Percentiles rank a stretch among this genome's conserved stretches.
Evolutionary conservation across 768 basidiomycete genomes (phyloP).

Genomic region (Royoungia palumana): DNA sequence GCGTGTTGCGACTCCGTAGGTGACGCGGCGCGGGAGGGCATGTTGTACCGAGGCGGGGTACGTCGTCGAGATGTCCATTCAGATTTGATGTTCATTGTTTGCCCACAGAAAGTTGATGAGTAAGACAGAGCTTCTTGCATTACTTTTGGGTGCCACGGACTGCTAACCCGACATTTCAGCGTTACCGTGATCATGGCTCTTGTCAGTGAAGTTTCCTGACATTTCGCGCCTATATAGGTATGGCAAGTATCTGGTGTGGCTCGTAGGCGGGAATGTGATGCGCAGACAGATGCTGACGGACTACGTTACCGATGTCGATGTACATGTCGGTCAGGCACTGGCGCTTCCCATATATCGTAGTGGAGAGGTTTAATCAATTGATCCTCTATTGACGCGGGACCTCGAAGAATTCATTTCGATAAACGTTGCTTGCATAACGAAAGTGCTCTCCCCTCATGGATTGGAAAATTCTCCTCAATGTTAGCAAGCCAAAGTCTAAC

Average conservation of each 20-base stretch:
- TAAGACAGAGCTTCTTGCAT: constrained; percentile 36
- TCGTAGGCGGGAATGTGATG: neutral
- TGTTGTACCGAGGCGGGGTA: constrained; percentile 70
- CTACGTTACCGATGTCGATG: neutral
- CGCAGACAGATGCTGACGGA: neutral
- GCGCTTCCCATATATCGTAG: neutral
- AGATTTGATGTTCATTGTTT: constrained; percentile 5
- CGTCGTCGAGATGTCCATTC: constrained; percentile 32
- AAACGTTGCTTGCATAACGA: neutral
- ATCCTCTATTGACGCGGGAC: too few relatives aligned
- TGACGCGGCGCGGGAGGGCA: constrained; percentile 62
- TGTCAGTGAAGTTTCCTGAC: constrained; percentile 58
- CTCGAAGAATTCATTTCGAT: neutral
- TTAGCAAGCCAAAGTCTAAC: constrained; percentile 22
- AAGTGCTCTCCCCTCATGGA: constrained; percentile 9
- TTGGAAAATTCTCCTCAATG: constrained; percentile 23
- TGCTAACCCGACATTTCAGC: constrained; percentile 35
- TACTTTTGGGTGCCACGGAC: neutral
- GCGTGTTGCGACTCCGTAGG: constrained; percentile 33
- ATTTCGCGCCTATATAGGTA: neutral
- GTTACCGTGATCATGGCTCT: constrained; percentile 70
- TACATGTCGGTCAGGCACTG: neutral
- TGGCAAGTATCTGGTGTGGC: neutral
- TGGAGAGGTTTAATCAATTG: too few relatives aligned
- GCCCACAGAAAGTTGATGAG: constrained; percentile 74